These are phyloP conservation scores for Noccaea bulbosa DNA, from an alignment of 345 rosid genomes.

Conservation along the genomic window DNA sequence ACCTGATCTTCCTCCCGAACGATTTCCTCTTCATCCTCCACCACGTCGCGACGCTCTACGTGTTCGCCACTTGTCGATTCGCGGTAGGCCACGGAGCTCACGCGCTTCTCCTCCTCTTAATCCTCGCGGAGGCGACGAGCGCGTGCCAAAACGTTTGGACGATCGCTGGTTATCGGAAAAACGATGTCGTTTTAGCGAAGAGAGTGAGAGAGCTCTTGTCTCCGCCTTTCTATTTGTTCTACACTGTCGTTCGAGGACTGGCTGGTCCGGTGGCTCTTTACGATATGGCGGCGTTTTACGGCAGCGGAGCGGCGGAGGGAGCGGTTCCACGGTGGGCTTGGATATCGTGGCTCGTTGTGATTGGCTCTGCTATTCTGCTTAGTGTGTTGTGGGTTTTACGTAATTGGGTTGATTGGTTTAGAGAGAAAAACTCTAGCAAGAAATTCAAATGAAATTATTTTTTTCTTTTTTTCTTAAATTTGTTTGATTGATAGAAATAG, in stretches of 20 bases:
- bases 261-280: slow-evolving; percentile 61
- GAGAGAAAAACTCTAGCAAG: slow-evolving; percentile 40
- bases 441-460: slow-evolving; percentile 6
- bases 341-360: slow-evolving; percentile 82
- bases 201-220: slow-evolving; percentile 52
- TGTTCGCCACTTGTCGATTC: slow-evolving; percentile 67
- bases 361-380: slow-evolving; percentile 55
- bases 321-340: slow-evolving; percentile 77
- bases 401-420: slow-evolving; percentile 64
- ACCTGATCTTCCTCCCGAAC: slow-evolving; percentile 60
- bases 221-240: slow-evolving; percentile 59
- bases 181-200: slow-evolving; percentile 53
- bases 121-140: slow-evolving; percentile 84
- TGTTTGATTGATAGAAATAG: slow-evolving; percentile 17
- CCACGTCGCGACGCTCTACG: slow-evolving; percentile 80
- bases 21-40: slow-evolving; percentile 83
- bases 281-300: slow-evolving; percentile 58
- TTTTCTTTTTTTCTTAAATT: background rate
- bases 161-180: slow-evolving; percentile 50
- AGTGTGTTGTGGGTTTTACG: slow-evolving; percentile 68
- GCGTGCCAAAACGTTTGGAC: slow-evolving; percentile 78
- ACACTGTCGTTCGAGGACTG: slow-evolving; percentile 66
- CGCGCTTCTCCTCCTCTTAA: slow-evolving; percentile 59
- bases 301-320: slow-evolving; percentile 48
- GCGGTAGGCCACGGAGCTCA: slow-evolving; percentile 61